Base-by-base conservation (phyloP, 139 green algal species). In the Axilococcus clingmanii region DNA sequence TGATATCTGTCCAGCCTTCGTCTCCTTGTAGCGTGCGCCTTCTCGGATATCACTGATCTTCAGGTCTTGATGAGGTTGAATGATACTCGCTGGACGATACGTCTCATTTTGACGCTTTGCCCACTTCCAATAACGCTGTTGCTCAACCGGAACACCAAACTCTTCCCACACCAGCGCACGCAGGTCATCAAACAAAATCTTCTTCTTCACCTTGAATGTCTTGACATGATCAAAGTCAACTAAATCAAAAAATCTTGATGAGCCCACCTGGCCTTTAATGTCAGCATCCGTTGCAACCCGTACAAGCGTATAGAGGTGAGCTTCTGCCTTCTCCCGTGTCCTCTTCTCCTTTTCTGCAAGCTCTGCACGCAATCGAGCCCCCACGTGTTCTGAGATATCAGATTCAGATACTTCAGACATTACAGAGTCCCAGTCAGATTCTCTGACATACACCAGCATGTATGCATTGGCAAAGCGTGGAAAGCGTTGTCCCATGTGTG, bases 361-460 rank as follows among this genome's bases (percentile, higher is more conserved):
- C 63, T 91, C 84, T n/a, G 74, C 63, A 68, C 83, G 55, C 6
- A 89, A 57, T 25, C 78, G 55, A 33, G 61, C 58, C 22, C 72
- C 71, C 48, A 97, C 68, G 60, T 91, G 87, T 15, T 80, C 66
- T 15, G 55, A 58, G 40, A 97, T 87, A 69, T 95, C 83, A 2
- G 82, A 55, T 65, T 92, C 68, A 4, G 32, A 66, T 29, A 88
- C 75, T 20, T 65, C 16, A 57, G 76, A 89, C 76, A 95, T 87
- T 31, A 97, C 75, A 2, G 43, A 45, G 4, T 78, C 61, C 85
- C 84, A 94, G 67, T 98, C 87, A 34, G 40, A 62, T 29, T 77
- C 60, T 1, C 91, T 74, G 24, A 98, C 76, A 56, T 98, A 98
- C 48, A 99, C 90, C 47, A 99, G 78, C 91, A 97, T 97, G 78